Evolutionary conservation across 2,329 filamentous ascomycete species (phyloP).

Genomic region (Didymella keratinophila): DNA sequence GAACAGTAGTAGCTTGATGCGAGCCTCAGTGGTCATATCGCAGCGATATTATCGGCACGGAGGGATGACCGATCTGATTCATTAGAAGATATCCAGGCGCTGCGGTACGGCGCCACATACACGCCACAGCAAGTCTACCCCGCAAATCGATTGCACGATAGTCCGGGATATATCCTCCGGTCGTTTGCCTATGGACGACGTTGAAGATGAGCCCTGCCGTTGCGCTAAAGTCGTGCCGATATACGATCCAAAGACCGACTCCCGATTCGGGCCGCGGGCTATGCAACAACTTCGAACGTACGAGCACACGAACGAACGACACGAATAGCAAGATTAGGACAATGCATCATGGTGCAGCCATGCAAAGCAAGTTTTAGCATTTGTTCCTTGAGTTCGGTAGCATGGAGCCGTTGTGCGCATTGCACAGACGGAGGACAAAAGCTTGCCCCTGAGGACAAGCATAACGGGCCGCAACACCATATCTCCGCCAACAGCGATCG

Average conservation of each 20-base stretch:
- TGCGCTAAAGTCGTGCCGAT: neutral
- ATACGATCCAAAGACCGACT: conserved; percentile 13
- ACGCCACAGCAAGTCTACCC: conserved; percentile 1
- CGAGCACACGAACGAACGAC: neutral
- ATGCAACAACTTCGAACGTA: neutral
- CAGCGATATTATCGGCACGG: neutral
- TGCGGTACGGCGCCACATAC: neutral
- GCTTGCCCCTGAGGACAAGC: neutral
- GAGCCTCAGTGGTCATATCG: neutral
- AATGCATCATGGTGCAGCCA: neutral
- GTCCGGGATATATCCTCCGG: neutral
- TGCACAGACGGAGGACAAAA: neutral
- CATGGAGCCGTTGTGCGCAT: neutral
- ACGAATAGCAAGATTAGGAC: neutral
- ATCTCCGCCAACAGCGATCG: neutral
- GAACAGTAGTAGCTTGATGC: neutral
- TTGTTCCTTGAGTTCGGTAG: neutral
- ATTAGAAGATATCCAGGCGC: neutral
- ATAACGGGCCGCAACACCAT: neutral
- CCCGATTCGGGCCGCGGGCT: conserved; percentile 13
- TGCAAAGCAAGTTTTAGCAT: neutral
- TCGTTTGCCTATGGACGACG: neutral
- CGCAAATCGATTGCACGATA: neutral
- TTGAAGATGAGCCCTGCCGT: neutral
- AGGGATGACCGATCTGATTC: neutral